Evolutionary conservation across 352 stramenopile genomes (phyloP).

Genomic region (Globisporangium uncinulatum): DNA sequence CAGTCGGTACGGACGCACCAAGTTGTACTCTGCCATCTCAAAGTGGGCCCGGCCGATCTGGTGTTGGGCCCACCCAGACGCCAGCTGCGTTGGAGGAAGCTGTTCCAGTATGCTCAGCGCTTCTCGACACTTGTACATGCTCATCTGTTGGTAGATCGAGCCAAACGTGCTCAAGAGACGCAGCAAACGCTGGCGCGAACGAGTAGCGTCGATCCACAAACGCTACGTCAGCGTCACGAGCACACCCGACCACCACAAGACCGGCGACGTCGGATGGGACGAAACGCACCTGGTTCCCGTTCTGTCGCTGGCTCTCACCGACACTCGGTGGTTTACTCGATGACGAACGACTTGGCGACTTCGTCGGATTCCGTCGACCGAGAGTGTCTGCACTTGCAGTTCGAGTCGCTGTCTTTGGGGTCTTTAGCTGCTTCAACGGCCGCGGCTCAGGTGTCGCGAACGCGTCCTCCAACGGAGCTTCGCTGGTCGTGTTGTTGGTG

Average conservation of each 20-base stretch:
- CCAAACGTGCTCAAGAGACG: slow-evolving; percentile 65
- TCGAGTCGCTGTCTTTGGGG: slow-evolving; percentile 6
- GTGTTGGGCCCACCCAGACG: slow-evolving; percentile 93
- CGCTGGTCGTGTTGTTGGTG: slow-evolving; percentile 17
- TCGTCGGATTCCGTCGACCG: neutral
- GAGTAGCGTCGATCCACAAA: neutral
- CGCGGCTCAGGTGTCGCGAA: slow-evolving; percentile 26
- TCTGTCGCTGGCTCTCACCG: slow-evolving; percentile 10
- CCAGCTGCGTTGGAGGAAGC: slow-evolving; percentile 79
- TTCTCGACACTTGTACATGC: slow-evolving; percentile 77
- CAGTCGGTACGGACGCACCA: slow-evolving; percentile 14
- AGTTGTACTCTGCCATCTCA: slow-evolving; percentile 93
- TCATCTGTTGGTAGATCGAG: slow-evolving; percentile 64
- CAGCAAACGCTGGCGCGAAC: slow-evolving; percentile 27
- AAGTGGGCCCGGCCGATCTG: slow-evolving; percentile 94
- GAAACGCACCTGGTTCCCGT: slow-evolving; percentile 8
- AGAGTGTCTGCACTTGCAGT: neutral
- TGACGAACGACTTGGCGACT: slow-evolving; percentile 12
- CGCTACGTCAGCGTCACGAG: neutral
- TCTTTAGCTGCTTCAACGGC: slow-evolving; percentile 18
- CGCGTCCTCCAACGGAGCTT: slow-evolving; percentile 19
- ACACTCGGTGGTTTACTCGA: slow-evolving; percentile 31
- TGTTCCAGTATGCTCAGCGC: slow-evolving; percentile 84
- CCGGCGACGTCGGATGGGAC: neutral
- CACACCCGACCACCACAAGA: neutral